Conservation (phyloP, 1,284 basidiomycete genomes). For the Ustilago crameri region DNA sequence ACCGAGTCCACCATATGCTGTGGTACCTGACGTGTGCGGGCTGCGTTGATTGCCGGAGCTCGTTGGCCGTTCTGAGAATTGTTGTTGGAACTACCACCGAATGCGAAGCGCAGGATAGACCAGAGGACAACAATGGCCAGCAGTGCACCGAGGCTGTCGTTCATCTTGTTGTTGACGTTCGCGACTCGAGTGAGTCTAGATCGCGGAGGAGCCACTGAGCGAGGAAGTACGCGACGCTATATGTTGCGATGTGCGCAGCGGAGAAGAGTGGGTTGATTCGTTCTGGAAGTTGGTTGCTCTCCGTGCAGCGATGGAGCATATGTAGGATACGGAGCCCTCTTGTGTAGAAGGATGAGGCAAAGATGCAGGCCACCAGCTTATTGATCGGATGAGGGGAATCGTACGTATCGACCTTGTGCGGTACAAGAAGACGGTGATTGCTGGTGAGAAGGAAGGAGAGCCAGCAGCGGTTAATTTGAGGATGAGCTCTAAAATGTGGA, state of each 20-base stretch:
- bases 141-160: constrained; percentile 62
- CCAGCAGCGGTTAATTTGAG: too few species aligned
- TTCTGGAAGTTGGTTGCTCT: too few species aligned
- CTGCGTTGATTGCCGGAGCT: constrained; percentile 32
- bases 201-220: not conserved
- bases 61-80: constrained; percentile 8
- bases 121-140: constrained; percentile 62
- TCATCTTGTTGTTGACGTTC: constrained; percentile 38
- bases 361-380: too few species aligned
- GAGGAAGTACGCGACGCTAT: not conserved
- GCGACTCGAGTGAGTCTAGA: too few species aligned
- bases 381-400: too few species aligned
- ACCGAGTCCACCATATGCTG: constrained; percentile 61
- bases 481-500: constrained; percentile 33
- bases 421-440: not conserved
- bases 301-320: too few species aligned
- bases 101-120: constrained; percentile 59
- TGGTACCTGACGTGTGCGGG: constrained; percentile 38
- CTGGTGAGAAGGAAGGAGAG: too few species aligned
- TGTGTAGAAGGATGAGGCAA: too few species aligned
- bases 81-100: constrained; percentile 35
- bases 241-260: too few species aligned
- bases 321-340: too few species aligned
- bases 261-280: too few species aligned
- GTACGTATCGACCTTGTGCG: too few species aligned